Conservation (phyloP, 345 rosid species). For the Xanthoceras sorbifolium region DNA sequence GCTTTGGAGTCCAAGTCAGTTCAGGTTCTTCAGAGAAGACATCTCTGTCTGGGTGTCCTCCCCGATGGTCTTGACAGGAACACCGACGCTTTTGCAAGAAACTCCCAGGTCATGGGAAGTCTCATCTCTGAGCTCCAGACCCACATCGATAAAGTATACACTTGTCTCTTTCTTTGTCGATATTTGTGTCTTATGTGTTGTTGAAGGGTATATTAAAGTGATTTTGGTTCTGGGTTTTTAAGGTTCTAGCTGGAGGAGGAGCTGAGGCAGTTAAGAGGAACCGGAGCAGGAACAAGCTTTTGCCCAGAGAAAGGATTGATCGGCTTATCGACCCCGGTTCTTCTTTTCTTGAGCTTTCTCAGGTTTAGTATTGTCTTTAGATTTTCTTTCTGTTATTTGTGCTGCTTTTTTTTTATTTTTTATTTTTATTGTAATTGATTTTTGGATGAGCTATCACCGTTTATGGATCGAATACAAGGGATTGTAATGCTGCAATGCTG, state of each 20-base stretch:
- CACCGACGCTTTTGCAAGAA: slow-evolving; percentile 55
- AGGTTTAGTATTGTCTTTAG: slow-evolving; percentile 44
- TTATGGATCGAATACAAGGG: background rate
- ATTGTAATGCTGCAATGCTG: background rate
- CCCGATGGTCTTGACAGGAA: slow-evolving; percentile 68
- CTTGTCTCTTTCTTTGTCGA: background rate
- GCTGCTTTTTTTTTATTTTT: too few species aligned
- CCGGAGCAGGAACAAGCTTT: slow-evolving; percentile 77
- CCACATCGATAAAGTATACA: slow-evolving; percentile 61
- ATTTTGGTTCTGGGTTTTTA: slow-evolving; percentile 14
- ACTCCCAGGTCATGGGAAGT: slow-evolving; percentile 69
- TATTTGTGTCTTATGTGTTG: background rate
- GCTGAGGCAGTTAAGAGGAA: slow-evolving; percentile 86
- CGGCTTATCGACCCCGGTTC: slow-evolving; percentile 84
- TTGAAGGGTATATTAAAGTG: slow-evolving; percentile 1
- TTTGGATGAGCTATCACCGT: background rate
- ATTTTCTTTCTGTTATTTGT: slow-evolving; percentile 1
- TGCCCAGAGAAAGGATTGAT: slow-evolving; percentile 91
- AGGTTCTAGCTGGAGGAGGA: slow-evolving; percentile 95
- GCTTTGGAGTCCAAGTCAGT: slow-evolving; percentile 26
- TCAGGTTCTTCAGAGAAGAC: slow-evolving; percentile 34
- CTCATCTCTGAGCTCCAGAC: slow-evolving; percentile 70
- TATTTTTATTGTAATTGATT: background rate
- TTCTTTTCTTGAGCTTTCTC: slow-evolving; percentile 92
- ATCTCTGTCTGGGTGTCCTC: slow-evolving; percentile 56